These are phyloP conservation scores for Acanthamoeba sp. DNA, from an alignment of 208 protist species.

Conservation along the genomic window DNA sequence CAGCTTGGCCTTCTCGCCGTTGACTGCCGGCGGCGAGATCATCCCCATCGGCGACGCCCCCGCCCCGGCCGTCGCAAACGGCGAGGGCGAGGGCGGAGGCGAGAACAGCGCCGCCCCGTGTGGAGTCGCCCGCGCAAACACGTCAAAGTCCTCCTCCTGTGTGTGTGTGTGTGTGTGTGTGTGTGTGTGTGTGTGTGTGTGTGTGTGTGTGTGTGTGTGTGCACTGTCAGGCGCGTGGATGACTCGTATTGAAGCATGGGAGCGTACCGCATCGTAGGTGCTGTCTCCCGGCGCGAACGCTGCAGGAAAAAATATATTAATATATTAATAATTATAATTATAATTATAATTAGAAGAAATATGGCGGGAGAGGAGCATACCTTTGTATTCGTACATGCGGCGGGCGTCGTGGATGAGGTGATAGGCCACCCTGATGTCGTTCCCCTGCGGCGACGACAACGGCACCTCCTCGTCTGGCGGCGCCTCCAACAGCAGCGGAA, in stretches of 20 bases:
- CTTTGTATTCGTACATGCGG: constrained; percentile 49
- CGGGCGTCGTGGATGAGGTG: constrained; percentile 59
- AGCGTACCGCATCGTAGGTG: not conserved
- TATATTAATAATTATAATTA: not conserved
- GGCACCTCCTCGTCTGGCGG: not conserved
- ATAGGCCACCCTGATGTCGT: constrained; percentile 57
- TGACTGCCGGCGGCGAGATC: constrained; percentile 24
- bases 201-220: not conserved
- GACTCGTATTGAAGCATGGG: no score
- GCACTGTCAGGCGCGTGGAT: no score
- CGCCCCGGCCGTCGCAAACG: not conserved
- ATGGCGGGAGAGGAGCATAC: not conserved
- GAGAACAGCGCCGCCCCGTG: not conserved
- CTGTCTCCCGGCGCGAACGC: constrained; percentile 28
- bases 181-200: not conserved
- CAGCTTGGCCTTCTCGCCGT: constrained; percentile 55
- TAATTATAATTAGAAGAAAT: not conserved
- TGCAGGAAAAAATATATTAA: not conserved
- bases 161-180: not conserved
- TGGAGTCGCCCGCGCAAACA: not conserved
- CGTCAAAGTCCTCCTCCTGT: not conserved
- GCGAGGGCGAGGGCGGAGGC: not conserved
- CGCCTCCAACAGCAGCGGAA: not conserved
- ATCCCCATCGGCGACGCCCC: not conserved
- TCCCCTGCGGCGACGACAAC: not conserved